Base-by-base conservation (phyloP, 2,329 filamentous ascomycete species). In the Teratosphaeria destructans region DNA sequence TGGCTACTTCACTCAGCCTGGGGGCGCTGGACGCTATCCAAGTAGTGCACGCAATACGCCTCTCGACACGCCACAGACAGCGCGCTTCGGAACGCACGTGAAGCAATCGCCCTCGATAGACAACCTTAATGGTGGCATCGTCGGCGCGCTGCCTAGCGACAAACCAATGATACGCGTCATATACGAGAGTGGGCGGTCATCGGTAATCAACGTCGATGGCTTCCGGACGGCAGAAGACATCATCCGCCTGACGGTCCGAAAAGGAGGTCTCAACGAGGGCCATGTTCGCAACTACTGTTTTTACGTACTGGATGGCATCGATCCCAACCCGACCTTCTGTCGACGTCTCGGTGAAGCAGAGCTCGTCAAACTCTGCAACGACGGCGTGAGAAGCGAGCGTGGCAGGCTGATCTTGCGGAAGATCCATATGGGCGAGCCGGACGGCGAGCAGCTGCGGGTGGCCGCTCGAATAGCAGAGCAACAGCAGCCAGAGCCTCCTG, bases 281-380 rank as follows among this genome's bases (percentile, higher is more conserved):
- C 91, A 96, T 69, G 89, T 94, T 72, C 85, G 91, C 68, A 96
- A 95, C 70, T 97, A 96, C 76, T 96, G 92, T 77, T 97, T 99
- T 77, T 97, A 94, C 79, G 87, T 96, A 0, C 80, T 97, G 60
- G 87, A 90, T 65, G 93, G 92, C 56, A 79, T 90, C 47, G 90
- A 96, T 55, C 86, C 92, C 1, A 87, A 94, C 66, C 87, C 90
- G 34, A 83, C 82, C 56, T 85, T 91, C 70, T 95, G 90, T 72
- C 86, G 91, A 61, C 85, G 89, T 56, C 80, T 97, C 47, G 86
- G 87, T 37, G 94, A 99, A 69, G 86, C 85, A 4, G 94, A 99
- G 72, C 78, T 99, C 11, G 89, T 94, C 81, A 86, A 90, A 62
- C 89, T 97, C 58, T 95, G 95, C 74, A 91, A 90, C 68, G 91